phyloP scores from a whole-genome alignment of 768 basidiomycete genomes.

The Boletales sp. region DNA sequence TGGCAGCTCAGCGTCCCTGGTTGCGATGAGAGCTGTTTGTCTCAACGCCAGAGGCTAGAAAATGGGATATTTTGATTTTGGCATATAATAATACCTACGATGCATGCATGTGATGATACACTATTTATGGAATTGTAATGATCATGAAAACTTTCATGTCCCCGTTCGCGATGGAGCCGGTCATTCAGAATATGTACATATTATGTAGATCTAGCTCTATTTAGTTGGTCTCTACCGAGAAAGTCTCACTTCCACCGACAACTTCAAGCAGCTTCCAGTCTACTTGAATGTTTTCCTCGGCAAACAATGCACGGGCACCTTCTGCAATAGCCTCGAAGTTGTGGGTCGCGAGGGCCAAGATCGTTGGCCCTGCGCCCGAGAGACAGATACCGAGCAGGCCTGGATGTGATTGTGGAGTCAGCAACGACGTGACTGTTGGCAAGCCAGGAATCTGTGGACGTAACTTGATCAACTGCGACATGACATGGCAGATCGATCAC shows the following conservation, averaged over 20 bases:
- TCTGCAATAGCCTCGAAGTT: slow-evolving; percentile 85
- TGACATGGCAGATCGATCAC: slow-evolving; percentile 23
- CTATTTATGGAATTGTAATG: slow-evolving; percentile 14
- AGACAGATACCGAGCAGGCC: slow-evolving; percentile 97
- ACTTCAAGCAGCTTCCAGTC: slow-evolving; percentile 89
- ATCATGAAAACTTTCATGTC: background rate
- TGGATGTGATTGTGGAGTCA: slow-evolving; percentile 87
- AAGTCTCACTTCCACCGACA: slow-evolving; percentile 39
- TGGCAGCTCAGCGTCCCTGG: slow-evolving; percentile 58
- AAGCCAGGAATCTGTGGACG: slow-evolving; percentile 84
- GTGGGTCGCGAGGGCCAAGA: slow-evolving; percentile 86
- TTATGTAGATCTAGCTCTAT: background rate
- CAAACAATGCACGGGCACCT: slow-evolving; percentile 75
- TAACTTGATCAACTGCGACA: background rate
- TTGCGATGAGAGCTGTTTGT: slow-evolving; percentile 87
- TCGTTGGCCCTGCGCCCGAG: slow-evolving; percentile 96
- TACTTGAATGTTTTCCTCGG: slow-evolving; percentile 67
- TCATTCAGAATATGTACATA: background rate
- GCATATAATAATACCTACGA: slow-evolving; percentile 23
- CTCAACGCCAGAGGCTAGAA: slow-evolving; percentile 72
- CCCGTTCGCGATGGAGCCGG: too few species aligned
- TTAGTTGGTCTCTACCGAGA: slow-evolving; percentile 11
- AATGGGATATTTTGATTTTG: slow-evolving; percentile 3
- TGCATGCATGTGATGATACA: slow-evolving; percentile 15
- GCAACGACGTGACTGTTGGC: slow-evolving; percentile 82